Base-by-base conservation (phyloP, 2,329 filamentous ascomycete genomes). In the Epicoccum sorghinum region DNA sequence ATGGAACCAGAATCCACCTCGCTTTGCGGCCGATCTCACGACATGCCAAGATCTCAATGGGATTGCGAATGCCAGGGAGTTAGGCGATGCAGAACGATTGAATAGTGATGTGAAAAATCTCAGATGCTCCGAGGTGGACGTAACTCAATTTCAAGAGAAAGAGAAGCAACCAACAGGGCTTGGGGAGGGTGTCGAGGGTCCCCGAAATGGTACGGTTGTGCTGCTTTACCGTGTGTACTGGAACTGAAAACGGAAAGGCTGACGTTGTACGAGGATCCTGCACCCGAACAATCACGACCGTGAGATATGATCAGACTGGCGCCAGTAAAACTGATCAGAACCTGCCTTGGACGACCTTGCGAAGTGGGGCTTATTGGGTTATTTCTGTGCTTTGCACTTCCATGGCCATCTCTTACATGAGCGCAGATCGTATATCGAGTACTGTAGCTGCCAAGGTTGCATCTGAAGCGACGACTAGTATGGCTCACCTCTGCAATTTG, bases 1-100 rank as follows among this genome's bases (percentile, higher is more conserved):
- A 48, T 71, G 66, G 66, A 71, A 71, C 32, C 67, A 71, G 41
- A 69, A 58, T 30, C 67, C 68, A 24, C 68, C 67, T 30, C 57
- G 50, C 37, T 67, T 70, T 51, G 66, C 67, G 22, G 61, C 67
- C n/a, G 68, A 70, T 54, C 55, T 69, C 24, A 71, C 67, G 27
- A 71, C 68, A 13, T 65, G 68, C 48, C 58, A 66, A 46, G 66
- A 70, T 46, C 30, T 71, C 29, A 70, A 69, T 54, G 67, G 67
- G 36, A 70, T 69, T 23, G 65, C 64, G 13, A 69, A 70, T 52
- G 61, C 64, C n/a, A 64, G 67, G 49, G 67, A 70, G 48, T 52
- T 70, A 14, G 60, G 64, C 12, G 65, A 70, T 50, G 64, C 62
- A 40, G 61, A 66, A 55, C 47, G 48, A 13, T 47, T 65, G 47